Evolutionary conservation across 106 monocot genomes (phyloP).

Genomic region (Alisma plantagoaquatica): DNA sequence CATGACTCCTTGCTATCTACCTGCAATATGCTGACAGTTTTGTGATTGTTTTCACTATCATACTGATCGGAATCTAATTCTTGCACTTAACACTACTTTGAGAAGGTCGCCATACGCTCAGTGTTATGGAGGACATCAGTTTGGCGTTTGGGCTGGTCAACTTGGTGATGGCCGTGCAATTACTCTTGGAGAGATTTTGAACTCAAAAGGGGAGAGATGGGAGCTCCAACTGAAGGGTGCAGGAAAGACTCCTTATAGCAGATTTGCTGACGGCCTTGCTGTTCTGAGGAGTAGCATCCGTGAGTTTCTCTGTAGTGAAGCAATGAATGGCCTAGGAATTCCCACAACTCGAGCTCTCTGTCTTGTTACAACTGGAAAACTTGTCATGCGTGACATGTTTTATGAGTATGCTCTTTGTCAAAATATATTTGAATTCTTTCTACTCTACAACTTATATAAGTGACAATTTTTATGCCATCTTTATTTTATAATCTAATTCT

Average conservation of each 20-base stretch:
- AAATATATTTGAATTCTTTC: no score
- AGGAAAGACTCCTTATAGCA: constrained; percentile 93
- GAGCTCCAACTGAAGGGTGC: constrained; percentile 97
- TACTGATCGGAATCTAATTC: no score
- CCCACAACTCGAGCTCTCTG: constrained; percentile 94
- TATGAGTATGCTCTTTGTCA: constrained; percentile 79
- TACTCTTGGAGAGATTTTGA: constrained; percentile 83
- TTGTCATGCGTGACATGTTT: constrained; percentile 93
- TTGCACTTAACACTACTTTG: no score
- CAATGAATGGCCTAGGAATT: constrained; percentile 93
- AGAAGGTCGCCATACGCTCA: constrained; percentile 83
- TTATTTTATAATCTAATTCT: no score
- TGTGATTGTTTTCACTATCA: no score
- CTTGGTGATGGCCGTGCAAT: constrained; percentile 96
- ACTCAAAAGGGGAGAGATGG: constrained; percentile 73
- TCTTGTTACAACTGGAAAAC: constrained; percentile 87
- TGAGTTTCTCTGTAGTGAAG: constrained; percentile 97
- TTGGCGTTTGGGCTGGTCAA: constrained; percentile 98
- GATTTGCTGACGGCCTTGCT: constrained; percentile 98
- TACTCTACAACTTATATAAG: no score
- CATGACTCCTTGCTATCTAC: no score
- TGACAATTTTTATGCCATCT: no score
- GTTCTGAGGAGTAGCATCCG: constrained; percentile 94
- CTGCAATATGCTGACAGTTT: no score
- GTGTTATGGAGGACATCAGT: constrained; percentile 98